Percentiles rank a stretch among this genome's conserved stretches.
Evolutionary conservation across 345 rosid genomes (phyloP).

Genomic region (Anastatica hierochuntica): DNA sequence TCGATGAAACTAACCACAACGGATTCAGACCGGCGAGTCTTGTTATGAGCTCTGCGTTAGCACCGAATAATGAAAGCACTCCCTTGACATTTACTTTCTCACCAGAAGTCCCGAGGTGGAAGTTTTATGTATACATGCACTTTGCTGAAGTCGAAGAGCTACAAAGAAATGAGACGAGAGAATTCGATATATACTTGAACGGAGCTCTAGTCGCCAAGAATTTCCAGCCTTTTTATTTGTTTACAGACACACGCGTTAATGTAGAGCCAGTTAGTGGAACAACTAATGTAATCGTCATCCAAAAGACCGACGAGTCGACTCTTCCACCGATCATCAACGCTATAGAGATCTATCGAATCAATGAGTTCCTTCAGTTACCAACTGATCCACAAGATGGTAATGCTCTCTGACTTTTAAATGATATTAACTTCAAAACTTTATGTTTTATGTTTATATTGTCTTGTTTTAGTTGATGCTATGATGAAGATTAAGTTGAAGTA

Average conservation of each 20-base stretch:
- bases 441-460: too few relatives aligned
- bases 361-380: slow-evolving; percentile 11
- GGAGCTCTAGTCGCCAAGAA: slow-evolving; percentile 4
- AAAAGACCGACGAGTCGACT: slow-evolving; percentile 3
- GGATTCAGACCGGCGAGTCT: slow-evolving; percentile 12
- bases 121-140: slow-evolving; percentile 28
- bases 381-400: slow-evolving; percentile 24
- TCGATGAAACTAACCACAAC: neutral
- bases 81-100: neutral
- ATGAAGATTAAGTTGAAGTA: slow-evolving; percentile 24
- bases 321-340: slow-evolving; percentile 30
- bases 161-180: slow-evolving; percentile 20
- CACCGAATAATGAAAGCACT: slow-evolving; percentile 6
- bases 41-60: slow-evolving; percentile 26
- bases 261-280: neutral
- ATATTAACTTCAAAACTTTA: too few relatives aligned
- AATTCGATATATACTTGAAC: slow-evolving; percentile 12
- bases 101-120: neutral
- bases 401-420: too few relatives aligned
- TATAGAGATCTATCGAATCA: slow-evolving; percentile 17
- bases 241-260: slow-evolving; percentile 15
- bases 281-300: neutral
- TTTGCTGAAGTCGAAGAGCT: slow-evolving; percentile 27
- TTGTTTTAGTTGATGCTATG: slow-evolving; percentile 31
- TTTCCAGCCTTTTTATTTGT: slow-evolving; percentile 22